Percentiles rank a stretch among this genome's conserved stretches.
These are phyloP conservation scores for Linderniella brevidens DNA, from an alignment of 257 asterid species.

Conservation along the genomic window DNA sequence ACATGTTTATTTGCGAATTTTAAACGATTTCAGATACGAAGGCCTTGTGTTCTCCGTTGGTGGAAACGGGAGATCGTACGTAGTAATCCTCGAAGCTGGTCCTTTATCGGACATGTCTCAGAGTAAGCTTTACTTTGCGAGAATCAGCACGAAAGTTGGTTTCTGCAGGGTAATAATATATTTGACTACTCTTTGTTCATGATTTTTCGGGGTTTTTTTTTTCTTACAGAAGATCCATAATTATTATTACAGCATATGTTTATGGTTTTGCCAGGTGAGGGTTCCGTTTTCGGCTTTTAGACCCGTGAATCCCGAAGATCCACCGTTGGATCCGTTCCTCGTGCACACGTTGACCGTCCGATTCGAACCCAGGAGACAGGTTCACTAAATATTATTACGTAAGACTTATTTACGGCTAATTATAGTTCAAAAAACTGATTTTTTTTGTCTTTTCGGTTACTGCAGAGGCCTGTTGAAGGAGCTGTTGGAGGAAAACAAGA, in stretches of 20 bases:
- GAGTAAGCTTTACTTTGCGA: slow-evolving; percentile 70
- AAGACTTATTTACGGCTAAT: background rate
- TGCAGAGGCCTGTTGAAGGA: slow-evolving; percentile 61
- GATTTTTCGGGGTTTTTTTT: too few species aligned
- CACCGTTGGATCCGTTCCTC: slow-evolving; percentile 90
- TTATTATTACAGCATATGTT: background rate
- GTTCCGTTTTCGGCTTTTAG: slow-evolving; percentile 90
- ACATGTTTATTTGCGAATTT: slow-evolving; percentile 9
- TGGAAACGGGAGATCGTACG: slow-evolving; percentile 89
- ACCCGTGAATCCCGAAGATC: slow-evolving; percentile 79
- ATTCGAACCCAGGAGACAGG: slow-evolving; percentile 96
- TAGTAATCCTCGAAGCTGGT: slow-evolving; percentile 83
- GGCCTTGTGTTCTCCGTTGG: slow-evolving; percentile 92
- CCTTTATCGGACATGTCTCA: slow-evolving; percentile 60
- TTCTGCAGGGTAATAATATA: slow-evolving; percentile 92
- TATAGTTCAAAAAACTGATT: background rate
- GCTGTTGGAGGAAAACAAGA: slow-evolving; percentile 49
- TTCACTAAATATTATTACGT: slow-evolving; percentile 5
- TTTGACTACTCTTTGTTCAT: too few species aligned
- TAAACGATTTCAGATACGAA: slow-evolving; percentile 65
- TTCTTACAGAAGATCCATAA: background rate
- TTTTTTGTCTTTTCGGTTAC: background rate
- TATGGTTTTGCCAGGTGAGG: slow-evolving; percentile 42
- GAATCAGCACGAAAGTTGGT: slow-evolving; percentile 86
- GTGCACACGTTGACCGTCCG: slow-evolving; percentile 86